Percentiles rank a stretch among this genome's conserved stretches.
Conservation (phyloP, 768 basidiomycete genomes). For the Gelatoporia subvermispora region DNA sequence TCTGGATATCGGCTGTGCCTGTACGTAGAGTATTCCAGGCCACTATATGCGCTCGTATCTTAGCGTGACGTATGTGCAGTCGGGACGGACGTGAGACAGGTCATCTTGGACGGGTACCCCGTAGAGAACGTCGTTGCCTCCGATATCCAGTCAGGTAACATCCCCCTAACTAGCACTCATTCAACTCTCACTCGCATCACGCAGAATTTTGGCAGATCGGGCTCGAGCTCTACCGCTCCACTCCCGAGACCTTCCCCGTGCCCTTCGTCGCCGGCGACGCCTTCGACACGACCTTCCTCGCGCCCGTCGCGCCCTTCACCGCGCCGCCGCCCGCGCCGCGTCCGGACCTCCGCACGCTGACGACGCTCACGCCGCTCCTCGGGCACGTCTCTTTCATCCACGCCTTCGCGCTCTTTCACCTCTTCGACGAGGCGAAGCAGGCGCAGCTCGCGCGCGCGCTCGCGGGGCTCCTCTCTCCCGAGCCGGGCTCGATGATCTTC, state of each 20-base stretch:
- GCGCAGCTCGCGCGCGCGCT: constrained; percentile 32
- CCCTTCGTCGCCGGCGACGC: constrained; percentile 51
- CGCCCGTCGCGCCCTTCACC: constrained; percentile 20
- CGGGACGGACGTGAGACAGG: constrained; percentile 36
- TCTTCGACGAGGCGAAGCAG: constrained; percentile 38
- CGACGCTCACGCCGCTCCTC: constrained; percentile 39
- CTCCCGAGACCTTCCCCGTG: constrained; percentile 45
- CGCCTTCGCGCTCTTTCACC: constrained; percentile 42
- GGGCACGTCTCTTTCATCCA: constrained; percentile 46
- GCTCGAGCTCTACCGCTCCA: constrained; percentile 52
- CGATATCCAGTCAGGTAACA: constrained; percentile 30
- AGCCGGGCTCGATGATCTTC: constrained; percentile 38
- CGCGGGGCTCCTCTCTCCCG: constrained; percentile 33
- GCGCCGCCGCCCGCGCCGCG: not conserved
- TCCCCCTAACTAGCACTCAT: not conserved
- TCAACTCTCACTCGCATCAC: not conserved
- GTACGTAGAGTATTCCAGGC: constrained; percentile 18
- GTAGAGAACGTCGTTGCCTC: constrained; percentile 29
- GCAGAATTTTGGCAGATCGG: constrained; percentile 57
- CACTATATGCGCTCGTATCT: not conserved
- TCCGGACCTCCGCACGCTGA: constrained; percentile 28
- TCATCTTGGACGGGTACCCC: constrained; percentile 35
- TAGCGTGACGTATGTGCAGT: constrained; percentile 17
- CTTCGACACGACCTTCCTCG: constrained; percentile 41
- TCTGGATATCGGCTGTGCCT: constrained; percentile 39